phyloP scores from a whole-genome alignment of 257 asterid genomes.

The Solanum piurae region DNA sequence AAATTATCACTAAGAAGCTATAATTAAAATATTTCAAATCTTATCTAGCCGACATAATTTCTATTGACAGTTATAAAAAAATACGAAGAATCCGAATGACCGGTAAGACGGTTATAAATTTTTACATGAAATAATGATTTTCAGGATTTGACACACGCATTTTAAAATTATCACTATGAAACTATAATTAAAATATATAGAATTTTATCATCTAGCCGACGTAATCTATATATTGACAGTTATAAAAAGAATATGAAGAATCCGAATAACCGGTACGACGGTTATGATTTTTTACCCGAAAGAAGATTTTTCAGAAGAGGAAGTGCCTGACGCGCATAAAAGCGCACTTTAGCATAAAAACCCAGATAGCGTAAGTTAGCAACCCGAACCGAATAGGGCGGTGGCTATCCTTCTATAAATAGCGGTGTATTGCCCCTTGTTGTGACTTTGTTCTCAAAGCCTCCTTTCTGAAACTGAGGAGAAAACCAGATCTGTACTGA shows the following conservation, averaged over 20 bases:
- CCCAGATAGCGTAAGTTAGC: neutral
- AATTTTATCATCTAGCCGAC: no score
- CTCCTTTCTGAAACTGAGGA: constrained; percentile 13
- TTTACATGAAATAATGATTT: no score
- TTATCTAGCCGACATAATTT: no score
- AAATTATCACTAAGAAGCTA: neutral
- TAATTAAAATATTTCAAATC: neutral
- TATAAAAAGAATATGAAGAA: no score
- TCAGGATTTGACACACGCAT: no score
- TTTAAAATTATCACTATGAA: neutral
- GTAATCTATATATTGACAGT: neutral
- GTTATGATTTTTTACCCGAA: neutral
- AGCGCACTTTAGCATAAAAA: neutral
- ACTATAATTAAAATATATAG: no score
- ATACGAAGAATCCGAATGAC: no score
- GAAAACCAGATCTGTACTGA: constrained; percentile 3
- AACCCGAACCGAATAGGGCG: neutral
- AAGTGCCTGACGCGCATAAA: neutral
- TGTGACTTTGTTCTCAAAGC: neutral
- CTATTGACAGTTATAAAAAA: no score
- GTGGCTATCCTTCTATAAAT: constrained; percentile 28
- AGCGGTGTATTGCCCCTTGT: neutral
- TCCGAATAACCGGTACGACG: neutral
- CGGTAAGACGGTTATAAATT: neutral
- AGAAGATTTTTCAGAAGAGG: neutral